Conservation (phyloP, 352 stramenopile genomes). For the Pythium volutum region DNA sequence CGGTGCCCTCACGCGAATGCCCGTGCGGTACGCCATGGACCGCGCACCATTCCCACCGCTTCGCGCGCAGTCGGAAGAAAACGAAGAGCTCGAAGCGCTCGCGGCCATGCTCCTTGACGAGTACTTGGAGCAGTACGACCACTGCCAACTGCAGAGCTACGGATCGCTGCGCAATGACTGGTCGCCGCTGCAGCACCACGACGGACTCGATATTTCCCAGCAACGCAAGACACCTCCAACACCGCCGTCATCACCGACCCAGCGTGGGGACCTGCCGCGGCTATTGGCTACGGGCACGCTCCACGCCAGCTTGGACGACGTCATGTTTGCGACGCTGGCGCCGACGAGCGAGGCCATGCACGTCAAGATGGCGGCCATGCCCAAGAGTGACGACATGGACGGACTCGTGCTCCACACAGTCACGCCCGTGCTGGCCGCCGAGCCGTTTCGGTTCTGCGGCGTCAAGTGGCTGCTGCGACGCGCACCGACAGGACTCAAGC, state of each 20-base stretch:
- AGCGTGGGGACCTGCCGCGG: background rate
- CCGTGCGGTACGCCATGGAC: constrained; percentile 16
- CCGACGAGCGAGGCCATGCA: constrained; percentile 24
- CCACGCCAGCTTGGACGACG: constrained; percentile 20
- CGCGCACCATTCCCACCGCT: constrained; percentile 24
- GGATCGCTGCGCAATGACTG: constrained; percentile 4
- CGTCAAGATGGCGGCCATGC: constrained; percentile 19
- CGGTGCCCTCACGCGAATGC: constrained; percentile 3
- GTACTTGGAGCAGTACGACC: constrained; percentile 20
- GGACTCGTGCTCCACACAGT: constrained; percentile 24
- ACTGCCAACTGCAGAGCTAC: constrained; percentile 22
- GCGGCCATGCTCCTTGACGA: constrained; percentile 19
- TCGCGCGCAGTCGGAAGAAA: constrained; percentile 16
- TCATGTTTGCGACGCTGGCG: constrained; percentile 22
- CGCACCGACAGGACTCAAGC: constrained; percentile 5
- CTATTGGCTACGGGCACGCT: constrained; percentile 21
- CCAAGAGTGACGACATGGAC: constrained; percentile 13
- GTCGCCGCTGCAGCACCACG: constrained; percentile 6
- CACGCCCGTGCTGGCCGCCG: constrained; percentile 5
- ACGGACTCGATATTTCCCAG: constrained; percentile 17
- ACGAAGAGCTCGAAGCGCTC: constrained; percentile 21
- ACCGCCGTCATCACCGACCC: background rate
- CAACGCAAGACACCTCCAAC: background rate
- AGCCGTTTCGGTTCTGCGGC: constrained; percentile 23
- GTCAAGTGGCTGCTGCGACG: constrained; percentile 28